phyloP scores from a whole-genome alignment of 2,329 filamentous ascomycete genomes.

The Pyricularia grisea region DNA sequence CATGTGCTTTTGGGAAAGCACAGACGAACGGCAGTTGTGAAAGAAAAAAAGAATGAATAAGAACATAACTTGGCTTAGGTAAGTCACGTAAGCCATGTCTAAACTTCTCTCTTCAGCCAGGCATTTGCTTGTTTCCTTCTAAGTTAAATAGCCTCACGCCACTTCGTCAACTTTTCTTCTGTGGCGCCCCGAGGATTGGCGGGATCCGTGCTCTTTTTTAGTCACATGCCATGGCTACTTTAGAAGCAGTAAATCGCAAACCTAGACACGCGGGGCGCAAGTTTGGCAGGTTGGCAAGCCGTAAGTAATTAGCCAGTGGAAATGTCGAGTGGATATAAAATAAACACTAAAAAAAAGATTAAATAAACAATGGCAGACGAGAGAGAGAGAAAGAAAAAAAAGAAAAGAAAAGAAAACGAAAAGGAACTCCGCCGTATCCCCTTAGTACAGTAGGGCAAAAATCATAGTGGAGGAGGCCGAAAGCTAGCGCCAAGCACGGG shows the following conservation, averaged over 20 bases:
- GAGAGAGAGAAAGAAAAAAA: no score
- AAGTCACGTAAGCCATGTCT: not conserved
- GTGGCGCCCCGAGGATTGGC: not conserved
- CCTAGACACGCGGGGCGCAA: not conserved
- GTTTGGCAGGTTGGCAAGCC: not conserved
- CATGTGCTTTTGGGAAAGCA: not conserved
- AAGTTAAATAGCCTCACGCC: not conserved
- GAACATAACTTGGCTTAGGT: not conserved
- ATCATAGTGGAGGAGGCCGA: not conserved
- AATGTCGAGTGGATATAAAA: not conserved
- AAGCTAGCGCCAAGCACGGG: not conserved
- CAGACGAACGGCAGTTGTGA: not conserved
- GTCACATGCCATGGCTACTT: not conserved
- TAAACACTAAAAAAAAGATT: no score
- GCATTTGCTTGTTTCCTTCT: not conserved
- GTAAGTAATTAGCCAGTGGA: not conserved
- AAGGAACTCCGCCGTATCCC: not conserved
- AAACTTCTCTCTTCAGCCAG: not conserved
- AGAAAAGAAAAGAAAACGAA: not conserved
- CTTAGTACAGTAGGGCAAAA: not conserved
- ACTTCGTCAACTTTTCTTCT: not conserved
- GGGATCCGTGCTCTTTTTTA: not conserved
- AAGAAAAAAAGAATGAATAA: not conserved
- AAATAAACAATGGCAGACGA: no score
- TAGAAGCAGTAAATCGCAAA: not conserved